Evolutionary conservation across 192 early-diverging fungal species (phyloP).

Genomic region (Podila epigama): DNA sequence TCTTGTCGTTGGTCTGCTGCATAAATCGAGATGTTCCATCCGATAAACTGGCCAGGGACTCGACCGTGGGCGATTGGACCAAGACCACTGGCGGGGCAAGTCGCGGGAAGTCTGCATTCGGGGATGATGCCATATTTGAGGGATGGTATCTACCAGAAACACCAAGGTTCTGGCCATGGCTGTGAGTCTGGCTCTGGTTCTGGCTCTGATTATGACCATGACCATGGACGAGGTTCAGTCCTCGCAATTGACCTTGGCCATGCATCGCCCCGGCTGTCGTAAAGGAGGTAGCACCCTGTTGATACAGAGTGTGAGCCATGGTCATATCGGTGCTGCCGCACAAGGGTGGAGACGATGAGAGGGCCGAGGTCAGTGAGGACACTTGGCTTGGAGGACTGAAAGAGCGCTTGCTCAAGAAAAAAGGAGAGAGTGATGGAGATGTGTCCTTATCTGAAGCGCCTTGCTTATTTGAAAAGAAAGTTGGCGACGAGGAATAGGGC

Average conservation of each 20-base stretch:
- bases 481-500: conserved; percentile 8
- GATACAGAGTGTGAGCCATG: conserved; percentile 12
- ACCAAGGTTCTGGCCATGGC: too few species aligned
- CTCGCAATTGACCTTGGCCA: too few species aligned
- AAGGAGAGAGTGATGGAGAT: conserved; percentile 34
- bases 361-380: conserved; percentile 1
- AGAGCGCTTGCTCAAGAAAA: conserved; percentile 26
- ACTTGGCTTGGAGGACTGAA: conserved; percentile 24
- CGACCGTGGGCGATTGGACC: conserved; percentile 29
- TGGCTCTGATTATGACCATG: neutral
- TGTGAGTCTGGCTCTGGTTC: too few species aligned
- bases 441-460: conserved; percentile 38
- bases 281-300: conserved; percentile 2
- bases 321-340: conserved; percentile 8
- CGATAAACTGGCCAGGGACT: conserved; percentile 11
- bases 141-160: neutral
- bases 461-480: conserved; percentile 1
- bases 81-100: conserved; percentile 38
- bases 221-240: too few species aligned
- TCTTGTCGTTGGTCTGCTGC: neutral
- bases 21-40: neutral
- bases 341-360: conserved; percentile 28
- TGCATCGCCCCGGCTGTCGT: too few species aligned
- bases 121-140: neutral
- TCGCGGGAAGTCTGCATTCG: conserved; percentile 16